phyloP scores from a whole-genome alignment of 805 yeast genomes.

The Candida caryicola region DNA sequence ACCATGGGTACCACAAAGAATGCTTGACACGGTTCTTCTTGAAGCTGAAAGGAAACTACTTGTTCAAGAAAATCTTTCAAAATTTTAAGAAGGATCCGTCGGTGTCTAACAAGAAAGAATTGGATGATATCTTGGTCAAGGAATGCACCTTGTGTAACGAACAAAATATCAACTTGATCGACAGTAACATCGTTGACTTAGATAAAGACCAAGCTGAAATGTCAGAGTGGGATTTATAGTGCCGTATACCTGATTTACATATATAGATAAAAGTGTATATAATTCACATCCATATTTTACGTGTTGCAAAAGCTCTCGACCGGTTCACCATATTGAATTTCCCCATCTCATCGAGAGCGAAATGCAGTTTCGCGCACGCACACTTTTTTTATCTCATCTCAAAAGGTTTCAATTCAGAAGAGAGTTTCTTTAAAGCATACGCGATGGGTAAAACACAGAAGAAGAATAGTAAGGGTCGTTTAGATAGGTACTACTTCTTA shows the following conservation, averaged over 20 bases:
- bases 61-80: conserved; percentile 60
- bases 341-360: not conserved
- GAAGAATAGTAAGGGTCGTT: conserved; percentile 97
- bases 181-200: conserved; percentile 51
- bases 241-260: not conserved
- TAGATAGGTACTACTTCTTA: conserved; percentile 91
- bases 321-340: not conserved
- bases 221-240: conserved; percentile 49
- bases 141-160: conserved; percentile 81
- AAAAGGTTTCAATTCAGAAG: not conserved
- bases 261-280: not conserved
- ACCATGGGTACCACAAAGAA: conserved; percentile 85
- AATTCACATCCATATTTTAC: not conserved
- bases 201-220: conserved; percentile 34
- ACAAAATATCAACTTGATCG: conserved; percentile 64
- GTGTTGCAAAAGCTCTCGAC: not conserved
- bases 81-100: conserved; percentile 47
- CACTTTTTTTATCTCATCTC: conserved; percentile 6
- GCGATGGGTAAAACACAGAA: conserved; percentile 88
- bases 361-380: not conserved
- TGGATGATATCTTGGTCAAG: conserved; percentile 57
- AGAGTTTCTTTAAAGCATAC: too few species aligned
- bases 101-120: conserved; percentile 41
- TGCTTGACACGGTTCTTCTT: conserved; percentile 68
- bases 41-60: conserved; percentile 60